Percentiles rank a stretch among this genome's conserved stretches.
Evolutionary conservation across 495 filamentous ascomycete species (phyloP).

Genomic region (Trichoderma virens): DNA sequence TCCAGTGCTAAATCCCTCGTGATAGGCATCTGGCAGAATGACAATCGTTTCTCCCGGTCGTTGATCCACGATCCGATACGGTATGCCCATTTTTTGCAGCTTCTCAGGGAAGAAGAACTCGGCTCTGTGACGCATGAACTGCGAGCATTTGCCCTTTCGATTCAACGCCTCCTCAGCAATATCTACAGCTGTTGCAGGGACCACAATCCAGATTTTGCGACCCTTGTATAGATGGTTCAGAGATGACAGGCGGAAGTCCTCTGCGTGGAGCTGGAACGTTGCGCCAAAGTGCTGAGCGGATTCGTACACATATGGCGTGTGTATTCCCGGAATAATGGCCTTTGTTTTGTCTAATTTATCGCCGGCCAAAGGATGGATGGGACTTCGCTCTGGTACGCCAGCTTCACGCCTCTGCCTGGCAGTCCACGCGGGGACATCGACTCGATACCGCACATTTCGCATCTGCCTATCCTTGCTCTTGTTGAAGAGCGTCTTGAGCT

Average conservation of each 20-base stretch:
- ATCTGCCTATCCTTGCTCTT: constrained; percentile 13
- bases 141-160: constrained; percentile 11
- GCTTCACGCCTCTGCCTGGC: constrained; percentile 9
- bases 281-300: constrained; percentile 15
- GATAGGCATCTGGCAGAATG: constrained; percentile 26
- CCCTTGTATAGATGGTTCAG: constrained; percentile 15
- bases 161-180: constrained; percentile 23
- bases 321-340: constrained; percentile 14
- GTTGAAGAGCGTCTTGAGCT: constrained; percentile 12
- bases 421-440: constrained; percentile 14
- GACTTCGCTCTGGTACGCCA: constrained; percentile 9
- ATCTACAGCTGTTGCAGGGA: constrained; percentile 33
- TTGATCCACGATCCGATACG: constrained; percentile 33
- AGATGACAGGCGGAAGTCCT: constrained; percentile 14
- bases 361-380: constrained; percentile 13
- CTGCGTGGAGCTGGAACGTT: constrained; percentile 13
- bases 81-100: constrained; percentile 14
- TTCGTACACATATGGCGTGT: constrained; percentile 17
- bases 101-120: constrained; percentile 13
- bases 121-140: constrained; percentile 15
- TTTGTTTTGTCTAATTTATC: constrained; percentile 14
- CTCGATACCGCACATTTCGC: constrained; percentile 13
- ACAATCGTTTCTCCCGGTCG: constrained; percentile 40
- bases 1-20: constrained; percentile 33
- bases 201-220: constrained; percentile 17